phyloP scores from a whole-genome alignment of 805 yeast genomes.

The Kurtzmaniella cleridarum region DNA sequence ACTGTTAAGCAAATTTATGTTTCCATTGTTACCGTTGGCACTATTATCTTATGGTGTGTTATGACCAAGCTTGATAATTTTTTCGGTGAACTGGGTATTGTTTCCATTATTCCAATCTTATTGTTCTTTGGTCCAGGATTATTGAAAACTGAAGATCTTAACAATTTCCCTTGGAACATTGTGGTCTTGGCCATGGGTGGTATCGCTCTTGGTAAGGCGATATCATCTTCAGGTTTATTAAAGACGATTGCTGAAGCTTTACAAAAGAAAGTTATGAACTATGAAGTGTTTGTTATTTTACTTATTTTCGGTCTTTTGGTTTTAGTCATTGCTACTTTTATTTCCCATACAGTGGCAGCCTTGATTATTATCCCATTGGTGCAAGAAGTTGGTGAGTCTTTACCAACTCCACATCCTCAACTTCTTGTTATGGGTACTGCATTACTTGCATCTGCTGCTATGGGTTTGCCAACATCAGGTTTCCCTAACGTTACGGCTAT shows the following conservation, averaged over 20 bases:
- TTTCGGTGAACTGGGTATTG: conserved; percentile 47
- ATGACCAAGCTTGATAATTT: conserved; percentile 35
- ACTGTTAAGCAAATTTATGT: conserved; percentile 42
- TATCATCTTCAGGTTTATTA: conserved; percentile 44
- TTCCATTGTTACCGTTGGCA: conserved; percentile 33
- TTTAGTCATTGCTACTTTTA: conserved; percentile 38
- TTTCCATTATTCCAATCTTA: conserved; percentile 43
- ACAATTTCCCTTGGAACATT: conserved; percentile 51
- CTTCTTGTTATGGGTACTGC: conserved; percentile 39
- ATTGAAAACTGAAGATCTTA: conserved; percentile 42
- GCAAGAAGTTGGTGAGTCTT: conserved; percentile 32
- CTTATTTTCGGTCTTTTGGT: conserved; percentile 40
- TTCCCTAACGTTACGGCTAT: conserved; percentile 42
- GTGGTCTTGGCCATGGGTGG: conserved; percentile 54
- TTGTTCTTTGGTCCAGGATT: conserved; percentile 47
- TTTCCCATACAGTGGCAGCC: conserved; percentile 42
- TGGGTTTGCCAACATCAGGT: conserved; percentile 42
- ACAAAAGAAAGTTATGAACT: conserved; percentile 36
- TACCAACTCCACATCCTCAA: conserved; percentile 33
- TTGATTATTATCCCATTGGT: conserved; percentile 39
- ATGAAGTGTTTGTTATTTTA: conserved; percentile 39
- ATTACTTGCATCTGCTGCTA: conserved; percentile 37
- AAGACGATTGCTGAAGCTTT: conserved; percentile 42
- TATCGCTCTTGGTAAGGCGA: conserved; percentile 47
- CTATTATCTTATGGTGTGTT: conserved; percentile 47